phyloP scores from a whole-genome alignment of 768 basidiomycete genomes.

The Boletus coccyginus region DNA sequence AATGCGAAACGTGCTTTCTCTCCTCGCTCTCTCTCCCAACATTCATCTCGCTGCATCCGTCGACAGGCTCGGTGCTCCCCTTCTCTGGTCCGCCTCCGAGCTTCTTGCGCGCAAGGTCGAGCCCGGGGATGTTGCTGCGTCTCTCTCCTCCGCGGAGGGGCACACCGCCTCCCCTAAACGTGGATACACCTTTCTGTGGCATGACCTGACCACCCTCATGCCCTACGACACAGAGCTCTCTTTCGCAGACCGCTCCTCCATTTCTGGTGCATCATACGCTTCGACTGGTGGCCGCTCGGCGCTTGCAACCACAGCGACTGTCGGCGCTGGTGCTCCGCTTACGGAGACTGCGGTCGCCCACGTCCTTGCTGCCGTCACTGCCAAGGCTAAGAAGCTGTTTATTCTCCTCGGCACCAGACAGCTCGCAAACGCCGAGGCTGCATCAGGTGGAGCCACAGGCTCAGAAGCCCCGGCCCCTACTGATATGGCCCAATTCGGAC shows the following conservation, averaged over 20 bases:
- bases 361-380: constrained; percentile 83
- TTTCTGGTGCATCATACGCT: constrained; percentile 47
- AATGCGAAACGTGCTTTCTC: constrained; percentile 62
- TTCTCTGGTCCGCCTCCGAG: constrained; percentile 80
- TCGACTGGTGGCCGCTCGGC: constrained; percentile 27
- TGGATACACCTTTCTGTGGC: constrained; percentile 80
- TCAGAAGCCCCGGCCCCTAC: constrained; percentile 7
- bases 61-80: constrained; percentile 82
- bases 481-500: constrained; percentile 47
- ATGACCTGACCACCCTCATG: constrained; percentile 84
- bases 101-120: constrained; percentile 48
- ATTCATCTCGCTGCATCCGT: constrained; percentile 84
- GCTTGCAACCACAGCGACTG: constrained; percentile 28
- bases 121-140: not conserved
- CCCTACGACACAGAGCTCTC: constrained; percentile 80
- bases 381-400: constrained; percentile 84
- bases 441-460: constrained; percentile 3
- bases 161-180: constrained; percentile 26
- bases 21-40: constrained; percentile 68
- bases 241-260: constrained; percentile 60
- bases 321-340: constrained; percentile 42
- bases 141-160: not conserved
- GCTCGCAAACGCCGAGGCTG: constrained; percentile 49
- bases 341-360: constrained; percentile 78
- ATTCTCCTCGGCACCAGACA: constrained; percentile 65